Base-by-base conservation (phyloP, 257 asterid genomes). In the Przewalskia tangutica region DNA sequence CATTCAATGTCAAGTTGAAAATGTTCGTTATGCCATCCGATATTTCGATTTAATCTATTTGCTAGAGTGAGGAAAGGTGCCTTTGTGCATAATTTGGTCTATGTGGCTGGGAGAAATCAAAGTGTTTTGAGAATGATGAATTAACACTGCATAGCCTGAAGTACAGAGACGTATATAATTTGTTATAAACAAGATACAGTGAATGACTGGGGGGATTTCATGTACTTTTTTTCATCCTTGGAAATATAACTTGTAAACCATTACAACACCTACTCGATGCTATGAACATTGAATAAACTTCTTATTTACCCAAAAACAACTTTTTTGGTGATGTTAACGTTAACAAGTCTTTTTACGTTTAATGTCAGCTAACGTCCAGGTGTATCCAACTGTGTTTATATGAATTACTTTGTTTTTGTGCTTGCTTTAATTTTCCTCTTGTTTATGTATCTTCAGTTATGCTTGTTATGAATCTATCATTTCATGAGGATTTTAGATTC, bases 1-100 rank as follows among this genome's bases (percentile, higher is more conserved):
- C 23, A 76, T 94, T 78, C 94, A 91, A 66, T 89, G 88, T 79
- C 90, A 95, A 88, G 91, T 95, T 88, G 97, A 85, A 86, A 90
- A 86, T 83, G 99, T 94, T 86, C 67, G 91, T 82, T 50, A 4
- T 71, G 16, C 42, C 27, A 71, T 51, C 59, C 7, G 9, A 46
- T 46, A 44, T 12, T 71, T 71, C 59, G 18, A 11, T 11, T 46
- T 46, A n/a, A 70, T 50, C 55, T 70, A 9, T 70, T 48, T 48
- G 50, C 38, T 36, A 66, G 4, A 66, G 76, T 66, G 32, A 51
- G 40, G 51, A 66, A 46, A 38, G 50, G 76, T 66, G 76, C 32
- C 51, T 66, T 66, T 66, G 46, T 64, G 76, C 8, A 66, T 66
- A 66, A 66, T 66, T 16, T 66, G 42, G 51, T 36, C 32, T 38